Percentiles rank a stretch among this genome's conserved stretches.
These are phyloP conservation scores for Cystobasidiopsis lactophilus DNA, from an alignment of 768 basidiomycete genomes.

Conservation along the genomic window DNA sequence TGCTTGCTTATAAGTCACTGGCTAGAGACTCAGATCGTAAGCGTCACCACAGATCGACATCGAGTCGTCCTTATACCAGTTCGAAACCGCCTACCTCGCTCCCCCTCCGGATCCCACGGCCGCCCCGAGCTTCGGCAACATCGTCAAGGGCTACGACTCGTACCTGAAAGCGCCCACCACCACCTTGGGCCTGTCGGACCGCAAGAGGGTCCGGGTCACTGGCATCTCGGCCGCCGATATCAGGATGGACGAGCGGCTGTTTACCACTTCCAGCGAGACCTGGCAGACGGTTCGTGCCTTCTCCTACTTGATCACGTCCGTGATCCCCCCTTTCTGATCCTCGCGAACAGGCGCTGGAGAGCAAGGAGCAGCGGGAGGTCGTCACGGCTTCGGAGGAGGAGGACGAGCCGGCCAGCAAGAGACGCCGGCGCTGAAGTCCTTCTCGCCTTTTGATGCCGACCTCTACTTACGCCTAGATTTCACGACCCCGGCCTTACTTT, in stretches of 20 bases:
- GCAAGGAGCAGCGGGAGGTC: not conserved
- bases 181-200: not conserved
- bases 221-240: not conserved
- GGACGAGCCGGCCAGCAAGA: not conserved
- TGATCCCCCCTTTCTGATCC: not conserved
- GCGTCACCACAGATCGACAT: constrained; percentile 3
- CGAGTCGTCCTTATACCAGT: constrained; percentile 7
- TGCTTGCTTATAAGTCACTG: not conserved
- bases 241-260: not conserved
- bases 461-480: too few relatives aligned
- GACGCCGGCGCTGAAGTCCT: too few relatives aligned
- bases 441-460: too few relatives aligned
- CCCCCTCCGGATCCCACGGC: not conserved
- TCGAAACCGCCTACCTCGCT: constrained; percentile 12
- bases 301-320: too few relatives aligned
- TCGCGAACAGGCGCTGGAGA: not conserved
- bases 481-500: too few relatives aligned
- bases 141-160: constrained; percentile 11
- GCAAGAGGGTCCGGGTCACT: not conserved
- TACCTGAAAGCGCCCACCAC: constrained; percentile 5
- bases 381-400: not conserved
- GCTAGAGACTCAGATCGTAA: too few relatives aligned
- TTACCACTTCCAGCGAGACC: not conserved
- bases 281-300: not conserved
- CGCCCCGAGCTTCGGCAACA: constrained; percentile 8